phyloP scores from a whole-genome alignment of 2,329 filamentous ascomycete species.

The Cordyceps fumosorosea region DNA sequence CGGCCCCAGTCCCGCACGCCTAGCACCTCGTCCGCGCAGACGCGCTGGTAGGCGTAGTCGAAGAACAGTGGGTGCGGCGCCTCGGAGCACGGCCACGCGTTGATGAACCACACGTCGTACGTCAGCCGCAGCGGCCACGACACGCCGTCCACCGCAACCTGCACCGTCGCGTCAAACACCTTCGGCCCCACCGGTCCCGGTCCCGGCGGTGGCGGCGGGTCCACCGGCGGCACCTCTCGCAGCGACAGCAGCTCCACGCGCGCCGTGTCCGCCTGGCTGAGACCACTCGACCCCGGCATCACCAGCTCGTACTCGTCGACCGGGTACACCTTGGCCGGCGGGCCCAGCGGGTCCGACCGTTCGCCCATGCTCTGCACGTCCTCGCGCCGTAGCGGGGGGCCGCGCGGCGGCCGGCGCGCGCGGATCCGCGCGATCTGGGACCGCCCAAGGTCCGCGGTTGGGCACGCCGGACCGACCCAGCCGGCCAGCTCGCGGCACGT shows the following conservation, averaged over 20 bases:
- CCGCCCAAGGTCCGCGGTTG: slow-evolving; percentile 58
- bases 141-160: slow-evolving; percentile 56
- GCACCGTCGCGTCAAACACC: slow-evolving; percentile 54
- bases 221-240: slow-evolving; percentile 26
- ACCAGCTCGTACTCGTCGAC: slow-evolving; percentile 62
- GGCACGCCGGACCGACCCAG: slow-evolving; percentile 67
- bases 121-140: slow-evolving; percentile 58
- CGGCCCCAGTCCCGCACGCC: slow-evolving; percentile 60
- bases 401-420: slow-evolving; percentile 50
- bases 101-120: slow-evolving; percentile 60
- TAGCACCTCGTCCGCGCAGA: slow-evolving; percentile 59
- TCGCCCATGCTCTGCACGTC: slow-evolving; percentile 61
- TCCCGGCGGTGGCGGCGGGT: slow-evolving; percentile 13
- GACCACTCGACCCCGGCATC: slow-evolving; percentile 31
- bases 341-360: slow-evolving; percentile 63
- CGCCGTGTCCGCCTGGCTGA: slow-evolving; percentile 58
- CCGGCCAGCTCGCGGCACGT: slow-evolving; percentile 65
- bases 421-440: slow-evolving; percentile 66
- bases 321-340: slow-evolving; percentile 54
- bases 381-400: slow-evolving; percentile 39
- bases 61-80: slow-evolving; percentile 66
- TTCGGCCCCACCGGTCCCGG: slow-evolving; percentile 26
- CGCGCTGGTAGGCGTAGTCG: slow-evolving; percentile 56
- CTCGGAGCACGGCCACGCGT: slow-evolving; percentile 56
- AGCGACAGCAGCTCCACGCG: slow-evolving; percentile 63